Base-by-base conservation (phyloP, 2,329 filamentous ascomycete species). In the Raffaelea albimanens region DNA sequence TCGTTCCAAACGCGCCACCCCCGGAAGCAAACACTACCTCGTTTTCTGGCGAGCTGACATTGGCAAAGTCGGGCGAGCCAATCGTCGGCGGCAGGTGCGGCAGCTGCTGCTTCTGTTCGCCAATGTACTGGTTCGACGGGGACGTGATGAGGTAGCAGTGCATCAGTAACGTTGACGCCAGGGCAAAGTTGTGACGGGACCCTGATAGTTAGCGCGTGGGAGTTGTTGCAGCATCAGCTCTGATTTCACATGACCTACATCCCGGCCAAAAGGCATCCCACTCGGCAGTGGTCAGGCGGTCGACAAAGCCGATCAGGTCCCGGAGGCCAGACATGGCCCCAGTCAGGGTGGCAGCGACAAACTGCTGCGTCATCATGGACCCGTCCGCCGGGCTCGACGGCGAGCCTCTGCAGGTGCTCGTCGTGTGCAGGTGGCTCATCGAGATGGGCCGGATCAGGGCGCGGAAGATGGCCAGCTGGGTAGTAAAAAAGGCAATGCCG, bases 251-350 rank as follows among this genome's bases (percentile, higher is more conserved):
- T 3, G 2, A 43, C 49, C 20, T 34, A 51, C 49, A 51, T 10
- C 42, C 36, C 21, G 29, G 46, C 49, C 49, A 51, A 16, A 51
- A 51, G 2, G 33, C 39, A 21, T 51, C 49, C 49, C 49, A 51
- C 2, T 48, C 49, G 11, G 45, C 49, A n/a, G 43, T 21, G 3
- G 49, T 45, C 19, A 51, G 20, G 33, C 33, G n/a, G 14, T 46
- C 49, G 3, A 48, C 39, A 29, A 51, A 51, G 4, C 16, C 33
- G n/a, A 48, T 21, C 25, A 45, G 38, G n/a, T 48, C 42, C 4
- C 45, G 44, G 4, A 41, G 31, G 1, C 19, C 20, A 18, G 40
- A 20, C 16, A 47, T 20, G 11, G 45, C 43, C n/a, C 49, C 46
- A 5, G 19, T 29, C 9, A 51, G 14, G 11, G 39, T 43, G 21